These are phyloP conservation scores for Amanita rubescens DNA, from an alignment of 768 basidiomycete genomes.

Conservation along the genomic window DNA sequence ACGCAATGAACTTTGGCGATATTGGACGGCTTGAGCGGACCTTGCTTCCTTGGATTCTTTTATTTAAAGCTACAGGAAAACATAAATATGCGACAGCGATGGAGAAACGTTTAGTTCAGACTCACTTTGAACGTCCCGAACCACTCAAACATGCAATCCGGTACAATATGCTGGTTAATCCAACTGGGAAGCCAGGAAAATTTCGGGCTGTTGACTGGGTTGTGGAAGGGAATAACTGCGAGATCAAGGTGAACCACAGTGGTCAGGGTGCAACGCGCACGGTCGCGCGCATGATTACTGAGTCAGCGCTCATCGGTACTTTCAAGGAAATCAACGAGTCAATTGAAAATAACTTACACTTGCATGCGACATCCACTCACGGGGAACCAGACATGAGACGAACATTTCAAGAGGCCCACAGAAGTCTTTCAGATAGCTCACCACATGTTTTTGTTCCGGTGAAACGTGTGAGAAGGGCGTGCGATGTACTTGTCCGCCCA, in stretches of 20 bases:
- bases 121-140: constrained; percentile 18
- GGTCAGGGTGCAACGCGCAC: constrained; percentile 17
- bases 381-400: constrained; percentile 20
- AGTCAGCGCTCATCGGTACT: constrained; percentile 16
- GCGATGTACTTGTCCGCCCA: no score
- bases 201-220: constrained; percentile 25
- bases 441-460: not conserved
- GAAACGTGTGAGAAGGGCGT: no score
- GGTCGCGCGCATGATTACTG: constrained; percentile 10
- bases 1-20: constrained; percentile 24
- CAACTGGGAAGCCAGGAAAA: constrained; percentile 16
- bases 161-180: constrained; percentile 20
- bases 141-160: constrained; percentile 11
- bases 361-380: constrained; percentile 17
- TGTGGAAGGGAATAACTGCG: constrained; percentile 24
- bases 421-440: not conserved
- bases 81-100: constrained; percentile 26
- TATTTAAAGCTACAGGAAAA: constrained; percentile 24
- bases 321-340: constrained; percentile 8
- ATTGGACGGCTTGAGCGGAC: constrained; percentile 21
- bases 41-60: constrained; percentile 18
- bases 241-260: constrained; percentile 20
- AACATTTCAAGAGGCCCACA: constrained; percentile 13
- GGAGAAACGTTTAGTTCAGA: constrained; percentile 17
- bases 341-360: not conserved